Conservation (phyloP, 2,329 filamentous ascomycete species). For the Coniochaeta sp. region DNA sequence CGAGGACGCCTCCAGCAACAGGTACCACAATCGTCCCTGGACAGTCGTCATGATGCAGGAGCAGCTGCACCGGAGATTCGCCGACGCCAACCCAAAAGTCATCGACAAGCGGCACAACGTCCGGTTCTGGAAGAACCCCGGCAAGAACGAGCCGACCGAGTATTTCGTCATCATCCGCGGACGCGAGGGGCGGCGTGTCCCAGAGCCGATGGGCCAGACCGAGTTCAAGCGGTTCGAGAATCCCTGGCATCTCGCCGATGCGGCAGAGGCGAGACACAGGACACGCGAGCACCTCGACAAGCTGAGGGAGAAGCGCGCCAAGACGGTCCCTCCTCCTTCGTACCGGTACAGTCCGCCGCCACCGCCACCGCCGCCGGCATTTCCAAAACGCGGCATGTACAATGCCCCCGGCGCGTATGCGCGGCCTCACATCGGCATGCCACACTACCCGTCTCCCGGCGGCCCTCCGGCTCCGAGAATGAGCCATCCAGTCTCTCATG, state of each 20-base stretch:
- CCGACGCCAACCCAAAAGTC: conserved; percentile 8
- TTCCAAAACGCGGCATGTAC: neutral
- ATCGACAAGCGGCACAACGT: conserved; percentile 13
- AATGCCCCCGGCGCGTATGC: neutral
- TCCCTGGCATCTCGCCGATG: conserved; percentile 15
- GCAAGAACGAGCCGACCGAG: conserved; percentile 5
- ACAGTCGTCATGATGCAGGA: conserved; percentile 16
- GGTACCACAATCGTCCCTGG: conserved; percentile 15
- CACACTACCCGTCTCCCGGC: neutral
- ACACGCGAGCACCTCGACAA: neutral
- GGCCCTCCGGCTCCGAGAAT: neutral
- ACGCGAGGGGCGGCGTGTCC: conserved; percentile 9
- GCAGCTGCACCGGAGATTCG: conserved; percentile 16
- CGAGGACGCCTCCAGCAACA: conserved; percentile 11
- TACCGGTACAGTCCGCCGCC: neutral
- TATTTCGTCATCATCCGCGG: conserved; percentile 17
- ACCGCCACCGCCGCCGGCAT: neutral
- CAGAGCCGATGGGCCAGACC: conserved; percentile 6
- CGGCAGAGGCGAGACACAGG: conserved; percentile 6
- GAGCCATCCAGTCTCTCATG: neutral
- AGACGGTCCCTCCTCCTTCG: neutral
- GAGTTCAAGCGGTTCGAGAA: conserved; percentile 9
- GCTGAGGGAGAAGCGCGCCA: conserved; percentile 48
- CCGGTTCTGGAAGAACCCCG: conserved; percentile 16
- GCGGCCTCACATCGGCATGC: neutral